Evolutionary conservation across 2,329 filamentous ascomycete genomes (phyloP).

Genomic region (Fusarium sp.): DNA sequence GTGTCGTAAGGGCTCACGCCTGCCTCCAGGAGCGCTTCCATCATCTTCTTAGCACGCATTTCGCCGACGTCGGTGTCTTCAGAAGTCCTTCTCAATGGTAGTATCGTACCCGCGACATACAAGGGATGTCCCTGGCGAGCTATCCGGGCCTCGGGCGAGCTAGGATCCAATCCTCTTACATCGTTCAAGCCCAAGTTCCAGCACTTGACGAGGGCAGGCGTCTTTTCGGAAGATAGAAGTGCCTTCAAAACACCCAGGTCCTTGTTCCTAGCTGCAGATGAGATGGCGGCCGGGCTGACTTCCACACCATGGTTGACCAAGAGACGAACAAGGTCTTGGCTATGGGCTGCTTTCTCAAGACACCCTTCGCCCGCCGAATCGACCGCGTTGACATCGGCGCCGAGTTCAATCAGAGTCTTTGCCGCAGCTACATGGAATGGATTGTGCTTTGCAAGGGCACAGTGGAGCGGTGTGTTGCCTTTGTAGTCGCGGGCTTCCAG

Average conservation of each 20-base stretch:
- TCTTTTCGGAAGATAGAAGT: slow-evolving; percentile 16
- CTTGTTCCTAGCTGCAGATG: background rate
- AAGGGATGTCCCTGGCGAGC: slow-evolving; percentile 9
- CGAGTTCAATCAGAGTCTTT: slow-evolving; percentile 12
- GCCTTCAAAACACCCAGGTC: background rate
- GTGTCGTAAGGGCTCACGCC: slow-evolving; percentile 19
- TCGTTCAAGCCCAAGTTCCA: slow-evolving; percentile 5
- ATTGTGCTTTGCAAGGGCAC: background rate
- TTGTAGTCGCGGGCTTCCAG: slow-evolving; percentile 9
- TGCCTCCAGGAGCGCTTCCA: slow-evolving; percentile 11
- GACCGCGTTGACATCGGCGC: slow-evolving; percentile 22
- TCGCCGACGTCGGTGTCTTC: too few relatives aligned
- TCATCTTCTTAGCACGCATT: background rate
- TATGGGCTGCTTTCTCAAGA: slow-evolving; percentile 8
- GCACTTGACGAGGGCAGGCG: background rate
- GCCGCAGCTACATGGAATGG: background rate
- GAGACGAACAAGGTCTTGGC: slow-evolving; percentile 12
- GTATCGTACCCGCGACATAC: background rate
- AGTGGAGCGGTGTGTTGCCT: slow-evolving; percentile 22
- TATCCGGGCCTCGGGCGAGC: background rate
- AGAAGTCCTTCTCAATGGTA: background rate
- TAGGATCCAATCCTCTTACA: background rate
- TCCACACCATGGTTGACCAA: slow-evolving; percentile 23
- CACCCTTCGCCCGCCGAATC: slow-evolving; percentile 4
- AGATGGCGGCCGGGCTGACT: slow-evolving; percentile 7